phyloP scores from a whole-genome alignment of 257 asterid genomes.

The Craterostigma plantagineum region DNA sequence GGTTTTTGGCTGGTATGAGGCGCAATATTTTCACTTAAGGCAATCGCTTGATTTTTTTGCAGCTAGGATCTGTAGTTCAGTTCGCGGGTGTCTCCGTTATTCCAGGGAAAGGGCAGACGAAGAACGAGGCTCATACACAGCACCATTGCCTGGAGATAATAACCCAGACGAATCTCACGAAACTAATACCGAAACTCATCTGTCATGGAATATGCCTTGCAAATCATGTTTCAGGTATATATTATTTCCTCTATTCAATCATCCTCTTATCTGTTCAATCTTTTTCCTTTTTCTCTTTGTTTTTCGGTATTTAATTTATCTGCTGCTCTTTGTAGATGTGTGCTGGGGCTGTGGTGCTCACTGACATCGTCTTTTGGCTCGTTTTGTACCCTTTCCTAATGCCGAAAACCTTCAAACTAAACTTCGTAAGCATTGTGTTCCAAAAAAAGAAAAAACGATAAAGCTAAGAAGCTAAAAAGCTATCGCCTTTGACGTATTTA shows the following conservation, averaged over 20 bases:
- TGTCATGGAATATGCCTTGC: constrained; percentile 37
- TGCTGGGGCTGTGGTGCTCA: constrained; percentile 77
- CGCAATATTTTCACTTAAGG: neutral
- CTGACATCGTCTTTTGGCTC: constrained; percentile 57
- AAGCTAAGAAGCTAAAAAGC: neutral
- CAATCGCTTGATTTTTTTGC: constrained; percentile 10
- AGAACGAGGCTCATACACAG: constrained; percentile 26
- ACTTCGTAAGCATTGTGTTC: constrained; percentile 40
- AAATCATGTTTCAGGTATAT: constrained; percentile 67
- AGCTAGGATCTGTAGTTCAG: constrained; percentile 56
- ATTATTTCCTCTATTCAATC: constrained; percentile 3
- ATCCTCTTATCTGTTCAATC: too few relatives aligned
- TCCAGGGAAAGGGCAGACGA: constrained; percentile 16
- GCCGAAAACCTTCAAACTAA: constrained; percentile 18
- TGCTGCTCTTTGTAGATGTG: constrained; percentile 26
- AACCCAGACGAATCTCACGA: constrained; percentile 14
- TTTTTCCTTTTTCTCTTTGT: neutral
- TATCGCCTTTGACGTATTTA: neutral
- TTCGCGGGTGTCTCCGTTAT: constrained; percentile 29
- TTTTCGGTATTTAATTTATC: neutral
- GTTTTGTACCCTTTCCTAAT: constrained; percentile 45
- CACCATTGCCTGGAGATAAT: constrained; percentile 13
- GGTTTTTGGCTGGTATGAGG: neutral
- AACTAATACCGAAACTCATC: constrained; percentile 21
- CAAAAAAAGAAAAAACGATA: neutral